Base-by-base conservation (phyloP, 2,329 filamentous ascomycete species). In the Claviceps fusiformis region DNA sequence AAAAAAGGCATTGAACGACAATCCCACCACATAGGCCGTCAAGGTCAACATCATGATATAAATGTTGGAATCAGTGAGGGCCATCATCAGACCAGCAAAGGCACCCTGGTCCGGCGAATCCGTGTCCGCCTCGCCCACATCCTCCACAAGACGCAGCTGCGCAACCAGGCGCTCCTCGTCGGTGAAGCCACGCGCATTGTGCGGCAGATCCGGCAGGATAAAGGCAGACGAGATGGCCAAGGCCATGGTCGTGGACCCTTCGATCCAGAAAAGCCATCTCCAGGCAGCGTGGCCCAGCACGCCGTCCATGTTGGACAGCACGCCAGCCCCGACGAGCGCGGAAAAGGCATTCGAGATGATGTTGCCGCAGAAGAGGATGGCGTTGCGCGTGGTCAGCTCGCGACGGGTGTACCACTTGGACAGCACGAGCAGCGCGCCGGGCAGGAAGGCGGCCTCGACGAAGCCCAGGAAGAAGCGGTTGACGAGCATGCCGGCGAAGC, bases 351-450 rank as follows among this genome's bases (percentile, higher is more conserved):
- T 80, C 49, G 79, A 79, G 59, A 82, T 75, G 58, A 81, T 74
- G 62, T 80, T 81, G 2, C 79, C 78, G 57, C 78, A 78, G 66
- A 81, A 82, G 27, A 83, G 66, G 35, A 82, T 73, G 55, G 79
- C 78, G 60, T 81, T 80, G 53, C 79, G 70, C 54, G 70, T 68
- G 15, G 75, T 74, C 57, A 82, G 62, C 66, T 81, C 79, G 52
- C 76, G 75, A 50, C 81, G 74, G 1, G 82, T 85, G 66, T 86
- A 86, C 77, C 82, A 86, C 60, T 83, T 81, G 0, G 79, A 82
- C 24, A 86, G 72, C 49, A 85, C 79, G 47, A 84, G 72, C 11
- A 85, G 72, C 0, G 79, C 79, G 46, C 83, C 83, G 0, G 83
- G 82, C 31, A 84, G 70, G 65, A 84, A 85, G 1, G 81, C 81